Conservation (phyloP, 345 rosid species). For the Eutrema yunnanense region DNA sequence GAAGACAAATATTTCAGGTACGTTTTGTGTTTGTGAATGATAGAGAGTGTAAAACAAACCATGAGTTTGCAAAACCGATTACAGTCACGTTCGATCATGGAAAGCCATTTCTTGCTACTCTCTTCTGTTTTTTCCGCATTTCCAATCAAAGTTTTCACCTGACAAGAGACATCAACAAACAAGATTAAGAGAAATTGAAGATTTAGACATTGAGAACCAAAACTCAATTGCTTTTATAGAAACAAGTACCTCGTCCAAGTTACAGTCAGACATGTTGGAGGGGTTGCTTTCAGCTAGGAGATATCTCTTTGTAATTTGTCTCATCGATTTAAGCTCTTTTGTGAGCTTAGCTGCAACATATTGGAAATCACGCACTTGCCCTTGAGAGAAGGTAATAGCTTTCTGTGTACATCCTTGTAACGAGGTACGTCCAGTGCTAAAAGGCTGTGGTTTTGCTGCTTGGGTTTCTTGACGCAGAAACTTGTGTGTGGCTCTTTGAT, state of each 20-base stretch:
- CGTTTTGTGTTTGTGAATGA: not conserved
- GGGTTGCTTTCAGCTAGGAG: constrained; percentile 33
- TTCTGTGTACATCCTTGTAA: constrained; percentile 51
- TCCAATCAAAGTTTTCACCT: constrained; percentile 48
- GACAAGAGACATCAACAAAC: constrained; percentile 2
- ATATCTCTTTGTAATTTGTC: constrained; percentile 46
- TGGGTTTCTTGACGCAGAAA: constrained; percentile 23
- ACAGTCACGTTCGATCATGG: constrained; percentile 63
- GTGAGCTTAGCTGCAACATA: constrained; percentile 54
- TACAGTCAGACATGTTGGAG: constrained; percentile 29
- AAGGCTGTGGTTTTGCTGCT: constrained; percentile 9
- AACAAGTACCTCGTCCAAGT: constrained; percentile 51
- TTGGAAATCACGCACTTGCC: constrained; percentile 64
- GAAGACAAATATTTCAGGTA: not conserved
- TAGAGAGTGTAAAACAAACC: constrained; percentile 41
- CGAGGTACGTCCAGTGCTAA: constrained; percentile 37
- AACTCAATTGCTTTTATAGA: not conserved
- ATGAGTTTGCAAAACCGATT: constrained; percentile 81
- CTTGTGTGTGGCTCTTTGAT: constrained; percentile 33
- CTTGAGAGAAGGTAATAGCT: constrained; percentile 69
- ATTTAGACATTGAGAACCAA: not conserved
- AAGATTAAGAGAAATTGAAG: not conserved
- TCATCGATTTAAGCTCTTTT: constrained; percentile 59
- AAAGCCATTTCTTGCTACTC: constrained; percentile 58
- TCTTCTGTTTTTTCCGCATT: constrained; percentile 59